Percentiles rank a stretch among this genome's conserved stretches.
These are phyloP conservation scores for Phylloporus sp. DNA, from an alignment of 768 basidiomycete species.

Conservation along the genomic window DNA sequence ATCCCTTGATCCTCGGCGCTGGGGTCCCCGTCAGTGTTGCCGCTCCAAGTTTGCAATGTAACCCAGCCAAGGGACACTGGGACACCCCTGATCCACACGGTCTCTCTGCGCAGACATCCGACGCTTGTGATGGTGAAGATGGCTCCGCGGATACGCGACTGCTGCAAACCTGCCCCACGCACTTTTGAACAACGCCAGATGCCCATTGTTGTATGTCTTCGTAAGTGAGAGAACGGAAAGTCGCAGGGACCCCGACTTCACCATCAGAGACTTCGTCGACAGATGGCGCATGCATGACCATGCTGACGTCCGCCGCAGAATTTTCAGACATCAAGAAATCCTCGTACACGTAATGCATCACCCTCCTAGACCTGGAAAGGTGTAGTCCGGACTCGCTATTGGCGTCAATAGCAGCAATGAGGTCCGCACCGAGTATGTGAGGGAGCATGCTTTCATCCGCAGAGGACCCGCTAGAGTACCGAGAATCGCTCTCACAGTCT, in stretches of 20 bases:
- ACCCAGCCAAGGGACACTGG: constrained; percentile 21
- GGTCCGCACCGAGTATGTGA: constrained; percentile 24
- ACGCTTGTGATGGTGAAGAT: constrained; percentile 23
- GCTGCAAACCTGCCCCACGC: constrained; percentile 13
- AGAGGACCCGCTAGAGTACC: constrained; percentile 19
- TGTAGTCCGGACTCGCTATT: constrained; percentile 24
- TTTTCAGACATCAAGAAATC: constrained; percentile 12
- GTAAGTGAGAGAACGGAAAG: constrained; percentile 13
- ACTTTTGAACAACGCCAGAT: constrained; percentile 25
- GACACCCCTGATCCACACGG: constrained; percentile 19
- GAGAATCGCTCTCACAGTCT: constrained; percentile 17
- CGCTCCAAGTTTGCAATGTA: constrained; percentile 20
- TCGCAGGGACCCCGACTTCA: constrained; percentile 6
- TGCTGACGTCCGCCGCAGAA: constrained; percentile 19
- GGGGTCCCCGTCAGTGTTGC: not conserved
- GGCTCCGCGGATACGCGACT: constrained; percentile 9
- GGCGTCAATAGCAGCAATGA: constrained; percentile 25
- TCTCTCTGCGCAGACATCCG: constrained; percentile 26
- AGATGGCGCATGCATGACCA: constrained; percentile 20
- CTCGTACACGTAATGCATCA: not conserved
- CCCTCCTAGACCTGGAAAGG: constrained; percentile 1
- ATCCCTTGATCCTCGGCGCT: not conserved
- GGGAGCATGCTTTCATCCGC: constrained; percentile 19
- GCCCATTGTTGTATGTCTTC: constrained; percentile 27
- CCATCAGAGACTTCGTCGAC: constrained; percentile 6